Base-by-base conservation (phyloP, 106 monocot species). In the Narthecium ossifragum region DNA sequence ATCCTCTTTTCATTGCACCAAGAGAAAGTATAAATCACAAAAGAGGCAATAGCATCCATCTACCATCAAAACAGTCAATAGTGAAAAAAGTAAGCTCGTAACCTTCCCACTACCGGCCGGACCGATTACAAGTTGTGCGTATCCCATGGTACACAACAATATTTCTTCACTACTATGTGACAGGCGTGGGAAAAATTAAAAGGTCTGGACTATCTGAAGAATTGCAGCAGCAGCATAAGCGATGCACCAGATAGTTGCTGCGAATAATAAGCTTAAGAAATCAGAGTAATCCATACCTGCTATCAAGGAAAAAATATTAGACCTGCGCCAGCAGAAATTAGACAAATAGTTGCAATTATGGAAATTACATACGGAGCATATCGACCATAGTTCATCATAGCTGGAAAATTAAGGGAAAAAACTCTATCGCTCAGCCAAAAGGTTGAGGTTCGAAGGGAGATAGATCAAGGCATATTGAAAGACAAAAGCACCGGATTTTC, bases 31-130 rank as follows among this genome's bases (percentile, higher is more conserved):
- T 6, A 0, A 24, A 26, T 25, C 26, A 48, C 14, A 3, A 25
- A 27, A 11, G 15, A 9, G 31, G 51, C 8, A 13, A 54, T 28
- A 18, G 51, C 24, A n/a, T n/a, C n/a, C n/a, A n/a, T n/a, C n/a
- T n/a, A n/a, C n/a, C n/a, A n/a, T n/a, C n/a, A n/a, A n/a, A n/a
- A n/a, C n/a, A n/a, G n/a, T n/a, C n/a, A n/a, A n/a, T n/a, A n/a
- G n/a, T n/a, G n/a, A 29, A 9, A 21, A 20, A 58, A 45, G 3
- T 55, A 46, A 13, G 5, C 31, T 9, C 0, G 57, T 46, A 30
- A 90, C 93, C 89, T 89, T 94, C 70, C 93, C 89, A 52, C 89
- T 85, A 12, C 93, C 93, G n/a, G 93, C 93, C 11, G 93, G 93
- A 12, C 93, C 89, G 46, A 94, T 94, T 5, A 94, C 89, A 26